Conservation (phyloP, 148 eudicot species). For the Silene uniflora region DNA sequence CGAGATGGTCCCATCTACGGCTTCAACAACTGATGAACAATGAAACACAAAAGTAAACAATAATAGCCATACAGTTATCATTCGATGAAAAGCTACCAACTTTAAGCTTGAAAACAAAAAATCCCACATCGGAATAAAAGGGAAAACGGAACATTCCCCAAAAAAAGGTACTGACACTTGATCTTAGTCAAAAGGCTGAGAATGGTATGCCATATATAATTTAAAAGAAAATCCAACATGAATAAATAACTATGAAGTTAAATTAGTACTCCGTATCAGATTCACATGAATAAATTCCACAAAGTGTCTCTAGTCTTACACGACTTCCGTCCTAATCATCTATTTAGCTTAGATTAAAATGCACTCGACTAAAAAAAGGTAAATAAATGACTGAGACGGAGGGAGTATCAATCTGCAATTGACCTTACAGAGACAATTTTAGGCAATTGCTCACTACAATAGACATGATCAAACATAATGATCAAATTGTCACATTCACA, state of each 20-base stretch:
- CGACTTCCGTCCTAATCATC: too few species aligned
- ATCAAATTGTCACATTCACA: neutral
- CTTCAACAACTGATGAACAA: slow-evolving; percentile 43
- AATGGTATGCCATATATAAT: neutral
- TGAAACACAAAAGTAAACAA: neutral
- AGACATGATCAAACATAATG: neutral
- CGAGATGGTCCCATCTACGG: slow-evolving; percentile 62
- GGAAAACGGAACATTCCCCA: neutral
- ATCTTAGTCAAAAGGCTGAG: neutral
- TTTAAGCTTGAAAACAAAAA: too few species aligned
- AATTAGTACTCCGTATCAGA: neutral
- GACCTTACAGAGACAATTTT: neutral
- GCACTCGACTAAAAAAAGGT: too few species aligned
- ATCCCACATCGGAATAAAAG: neutral
- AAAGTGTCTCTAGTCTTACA: too few species aligned
- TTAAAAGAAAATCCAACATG: neutral
- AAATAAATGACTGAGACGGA: too few species aligned
- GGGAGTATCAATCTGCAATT: too few species aligned
- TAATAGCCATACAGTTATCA: neutral
- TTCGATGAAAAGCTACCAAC: neutral
- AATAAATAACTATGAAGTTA: neutral
- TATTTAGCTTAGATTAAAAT: too few species aligned
- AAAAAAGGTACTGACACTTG: neutral
- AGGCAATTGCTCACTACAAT: neutral
- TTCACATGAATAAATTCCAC: neutral